A percentile compares a stretch with the other conserved stretches of the same genome.
Evolutionary conservation across 2,329 filamentous ascomycete species (phyloP).

Genomic region (Bertia moriformis): DNA sequence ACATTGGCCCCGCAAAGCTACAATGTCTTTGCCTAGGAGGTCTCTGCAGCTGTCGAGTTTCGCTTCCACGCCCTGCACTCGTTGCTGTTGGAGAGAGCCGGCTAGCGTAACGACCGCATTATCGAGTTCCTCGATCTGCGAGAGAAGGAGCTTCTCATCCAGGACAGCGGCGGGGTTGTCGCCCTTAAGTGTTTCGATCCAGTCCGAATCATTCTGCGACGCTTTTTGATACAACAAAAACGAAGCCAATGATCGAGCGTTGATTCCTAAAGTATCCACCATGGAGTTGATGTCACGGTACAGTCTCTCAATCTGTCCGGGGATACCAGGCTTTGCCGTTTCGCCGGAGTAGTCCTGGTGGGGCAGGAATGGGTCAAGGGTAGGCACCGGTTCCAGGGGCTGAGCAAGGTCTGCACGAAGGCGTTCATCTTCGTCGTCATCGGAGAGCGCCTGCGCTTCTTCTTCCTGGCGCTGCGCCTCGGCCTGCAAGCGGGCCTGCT

Average conservation of each 20-base stretch:
- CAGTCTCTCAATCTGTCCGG: conserved; percentile 29
- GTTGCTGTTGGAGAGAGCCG: neutral
- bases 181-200: neutral
- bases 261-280: conserved; percentile 1
- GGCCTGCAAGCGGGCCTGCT: neutral
- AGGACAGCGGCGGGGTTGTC: neutral
- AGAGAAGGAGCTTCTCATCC: neutral
- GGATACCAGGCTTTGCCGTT: conserved; percentile 26
- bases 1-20: neutral
- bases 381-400: conserved; percentile 23
- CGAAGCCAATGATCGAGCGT: neutral
- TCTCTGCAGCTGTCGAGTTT: neutral
- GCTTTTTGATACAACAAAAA: neutral
- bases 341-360: conserved; percentile 27
- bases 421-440: conserved; percentile 29
- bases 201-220: neutral
- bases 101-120: neutral
- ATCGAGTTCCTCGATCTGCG: neutral
- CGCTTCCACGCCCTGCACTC: neutral
- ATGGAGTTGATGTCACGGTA: conserved; percentile 28
- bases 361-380: conserved; percentile 28
- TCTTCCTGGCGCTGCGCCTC: conserved; percentile 3
- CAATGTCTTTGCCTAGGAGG: conserved; percentile 7
- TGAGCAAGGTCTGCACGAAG: conserved; percentile 24
- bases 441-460: conserved; percentile 14